Percentiles rank a stretch among this genome's conserved stretches.
phyloP scores from a whole-genome alignment of 2,329 filamentous ascomycete species.

The Ophiosphaerella narmari region DNA sequence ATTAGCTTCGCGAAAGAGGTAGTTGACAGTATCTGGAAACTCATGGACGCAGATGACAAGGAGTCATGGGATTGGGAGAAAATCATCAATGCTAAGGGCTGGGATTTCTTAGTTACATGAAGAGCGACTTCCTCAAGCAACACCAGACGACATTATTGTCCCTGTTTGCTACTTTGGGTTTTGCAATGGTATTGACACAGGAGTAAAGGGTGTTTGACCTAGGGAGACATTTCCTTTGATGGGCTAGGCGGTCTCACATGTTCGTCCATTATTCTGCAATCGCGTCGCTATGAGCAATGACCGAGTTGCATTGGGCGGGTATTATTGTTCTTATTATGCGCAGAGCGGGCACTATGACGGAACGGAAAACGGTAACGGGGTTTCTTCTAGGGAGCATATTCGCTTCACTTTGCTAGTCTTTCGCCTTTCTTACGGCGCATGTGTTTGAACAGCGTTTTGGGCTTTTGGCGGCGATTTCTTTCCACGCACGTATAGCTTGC shows the following conservation, averaged over 20 bases:
- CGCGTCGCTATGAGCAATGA: conserved; percentile 16
- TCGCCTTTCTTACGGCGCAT: conserved; percentile 3
- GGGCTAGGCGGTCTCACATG: not conserved
- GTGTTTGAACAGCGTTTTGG: conserved; percentile 9
- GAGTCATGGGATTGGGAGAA: conserved; percentile 68
- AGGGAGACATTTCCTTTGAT: conserved; percentile 3
- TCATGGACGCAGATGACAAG: conserved; percentile 62
- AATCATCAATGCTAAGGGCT: conserved; percentile 62
- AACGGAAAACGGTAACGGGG: conserved; percentile 11
- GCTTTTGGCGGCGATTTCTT: conserved; percentile 8
- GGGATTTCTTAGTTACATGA: conserved; percentile 65
- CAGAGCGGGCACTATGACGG: conserved; percentile 8
- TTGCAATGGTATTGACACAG: conserved; percentile 7
- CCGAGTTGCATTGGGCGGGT: conserved; percentile 23
- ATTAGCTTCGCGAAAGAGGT: conserved; percentile 61
- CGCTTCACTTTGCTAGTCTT: conserved; percentile 8
- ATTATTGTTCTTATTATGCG: conserved; percentile 15
- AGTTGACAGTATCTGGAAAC: conserved; percentile 61
- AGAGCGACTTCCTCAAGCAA: conserved; percentile 2
- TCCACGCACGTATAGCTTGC: conserved; percentile 14
- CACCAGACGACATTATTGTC: conserved; percentile 5
- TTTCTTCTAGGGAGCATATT: conserved; percentile 9
- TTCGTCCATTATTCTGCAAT: conserved; percentile 6
- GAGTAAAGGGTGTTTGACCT: conserved; percentile 15
- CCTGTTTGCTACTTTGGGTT: conserved; percentile 1